A percentile compares a stretch with the other conserved stretches of the same genome.
phyloP scores from a whole-genome alignment of 139 green algal species.

The Nannochloris sp. region DNA sequence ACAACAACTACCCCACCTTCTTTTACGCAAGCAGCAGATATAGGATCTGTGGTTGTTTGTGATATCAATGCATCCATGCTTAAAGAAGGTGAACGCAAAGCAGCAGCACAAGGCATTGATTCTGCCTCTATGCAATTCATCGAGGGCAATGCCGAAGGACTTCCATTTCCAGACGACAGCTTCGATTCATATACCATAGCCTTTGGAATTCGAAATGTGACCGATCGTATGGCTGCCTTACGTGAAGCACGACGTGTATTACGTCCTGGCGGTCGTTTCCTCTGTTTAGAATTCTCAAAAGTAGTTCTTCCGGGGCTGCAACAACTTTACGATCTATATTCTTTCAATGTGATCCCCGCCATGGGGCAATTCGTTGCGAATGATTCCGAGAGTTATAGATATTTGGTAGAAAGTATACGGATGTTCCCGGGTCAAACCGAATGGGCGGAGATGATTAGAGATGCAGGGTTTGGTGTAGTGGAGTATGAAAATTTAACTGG shows the following conservation, averaged over 20 bases:
- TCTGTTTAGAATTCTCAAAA: constrained; percentile 93
- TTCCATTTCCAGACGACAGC: constrained; percentile 63
- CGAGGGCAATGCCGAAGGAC: constrained; percentile 79
- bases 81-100: constrained; percentile 63
- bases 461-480: constrained; percentile 74
- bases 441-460: constrained; percentile 74
- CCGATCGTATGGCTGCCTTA: constrained; percentile 68
- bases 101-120: constrained; percentile 23
- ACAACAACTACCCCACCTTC: constrained; percentile 12
- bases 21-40: too few relatives aligned
- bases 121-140: constrained; percentile 57
- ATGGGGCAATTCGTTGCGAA: constrained; percentile 80
- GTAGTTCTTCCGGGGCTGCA: constrained; percentile 54
- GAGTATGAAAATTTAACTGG: constrained; percentile 75
- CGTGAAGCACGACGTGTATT: constrained; percentile 78
- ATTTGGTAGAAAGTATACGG: constrained; percentile 96
- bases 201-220: constrained; percentile 98
- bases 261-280: constrained; percentile 71
- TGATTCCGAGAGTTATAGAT: constrained; percentile 87
- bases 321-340: constrained; percentile 91
- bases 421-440: constrained; percentile 79
- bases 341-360: constrained; percentile 87
- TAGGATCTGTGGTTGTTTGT: constrained; percentile 59
- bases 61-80: constrained; percentile 98
- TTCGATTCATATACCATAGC: constrained; percentile 95